A percentile compares a stretch with the other conserved stretches of the same genome.
These are phyloP conservation scores for Synchytrium microbalum DNA, from an alignment of 371 early-diverging fungal species.

Conservation along the genomic window DNA sequence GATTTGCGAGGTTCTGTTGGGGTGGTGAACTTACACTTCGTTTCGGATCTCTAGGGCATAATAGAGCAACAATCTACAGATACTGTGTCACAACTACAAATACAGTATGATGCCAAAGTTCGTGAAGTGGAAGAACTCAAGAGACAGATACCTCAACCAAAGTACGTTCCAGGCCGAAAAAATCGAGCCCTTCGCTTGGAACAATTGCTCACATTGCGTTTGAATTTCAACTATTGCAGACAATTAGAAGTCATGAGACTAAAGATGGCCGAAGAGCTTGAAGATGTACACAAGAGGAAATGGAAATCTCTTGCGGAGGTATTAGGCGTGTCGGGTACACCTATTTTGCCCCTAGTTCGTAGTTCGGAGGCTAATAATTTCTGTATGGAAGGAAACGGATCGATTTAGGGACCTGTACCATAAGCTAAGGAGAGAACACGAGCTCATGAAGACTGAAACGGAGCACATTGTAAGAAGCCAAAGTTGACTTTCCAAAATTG, in stretches of 20 bases:
- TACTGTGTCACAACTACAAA: constrained; percentile 12
- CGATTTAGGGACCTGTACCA: constrained; percentile 27
- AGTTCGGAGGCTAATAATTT: background rate
- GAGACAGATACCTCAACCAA: constrained; percentile 11
- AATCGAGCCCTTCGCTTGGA: no score
- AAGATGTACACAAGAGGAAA: constrained; percentile 14
- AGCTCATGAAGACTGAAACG: constrained; percentile 20
- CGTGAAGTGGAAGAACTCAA: constrained; percentile 18
- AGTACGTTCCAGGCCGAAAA: constrained; percentile 14
- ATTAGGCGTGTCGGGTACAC: background rate
- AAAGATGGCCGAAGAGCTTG: constrained; percentile 22
- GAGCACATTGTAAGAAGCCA: constrained; percentile 19
- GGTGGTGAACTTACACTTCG: no score
- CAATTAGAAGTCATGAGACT: constrained; percentile 25
- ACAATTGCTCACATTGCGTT: no score
- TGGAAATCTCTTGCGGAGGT: constrained; percentile 17
- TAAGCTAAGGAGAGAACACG: constrained; percentile 21
- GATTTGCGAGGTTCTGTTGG: no score
- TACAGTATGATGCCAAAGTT: constrained; percentile 17
- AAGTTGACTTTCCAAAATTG: no score
- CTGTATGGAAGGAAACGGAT: constrained; percentile 14
- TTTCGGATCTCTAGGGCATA: constrained; percentile 11
- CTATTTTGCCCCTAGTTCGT: background rate
- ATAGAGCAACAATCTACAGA: constrained; percentile 18
- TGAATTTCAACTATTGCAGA: constrained; percentile 10